Base-by-base conservation (phyloP, 371 early-diverging fungal species). In the Mucor plumbeus region DNA sequence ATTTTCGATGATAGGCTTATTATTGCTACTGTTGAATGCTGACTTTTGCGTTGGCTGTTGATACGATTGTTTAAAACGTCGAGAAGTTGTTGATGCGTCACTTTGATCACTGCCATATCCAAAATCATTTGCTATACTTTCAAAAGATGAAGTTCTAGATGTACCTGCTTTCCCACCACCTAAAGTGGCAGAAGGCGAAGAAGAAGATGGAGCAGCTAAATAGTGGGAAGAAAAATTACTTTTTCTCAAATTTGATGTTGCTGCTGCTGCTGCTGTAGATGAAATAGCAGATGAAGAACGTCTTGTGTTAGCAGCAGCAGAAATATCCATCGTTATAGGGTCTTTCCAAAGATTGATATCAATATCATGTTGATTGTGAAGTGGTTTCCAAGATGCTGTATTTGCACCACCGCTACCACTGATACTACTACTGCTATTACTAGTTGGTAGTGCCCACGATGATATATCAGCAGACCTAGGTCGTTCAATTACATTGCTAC, bases 381-480 rank as follows among this genome's bases (percentile, higher is more conserved):
- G 40, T 44, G 69, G 70, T 44, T 64, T 60, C 62, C 71, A 69
- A 36, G 57, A 48, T 13, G 65, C 14, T 4, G 59, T 1, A 1
- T 9, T 40, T 39, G 33, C 15, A 34, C 40, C 17, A 68, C 60
- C 61, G 47, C 26, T 17, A 0, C n/a, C n/a, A n/a, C n/a, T n/a
- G n/a, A 19, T 10, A 9, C 13, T 21, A 50, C 50, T 53, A 14
- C 26, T 53, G 53, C 26, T 31, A 11, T 5, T 44, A 5, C 7
- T 7, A 26, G 65, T 67, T 15, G 68, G 59, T 13, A 73, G 56
- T 21, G 71, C 47, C 91, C 92, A 91, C 44, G 88, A 82, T 5
- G 88, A 83, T 4, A 89, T 87, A 47, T 87, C 82, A 3, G 90
- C 90, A 0, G 91, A 89, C 44, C 85, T 86, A 26, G 91, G 91